Base-by-base conservation (phyloP, 2,329 filamentous ascomycete genomes). In the Aspergillus sergii region DNA sequence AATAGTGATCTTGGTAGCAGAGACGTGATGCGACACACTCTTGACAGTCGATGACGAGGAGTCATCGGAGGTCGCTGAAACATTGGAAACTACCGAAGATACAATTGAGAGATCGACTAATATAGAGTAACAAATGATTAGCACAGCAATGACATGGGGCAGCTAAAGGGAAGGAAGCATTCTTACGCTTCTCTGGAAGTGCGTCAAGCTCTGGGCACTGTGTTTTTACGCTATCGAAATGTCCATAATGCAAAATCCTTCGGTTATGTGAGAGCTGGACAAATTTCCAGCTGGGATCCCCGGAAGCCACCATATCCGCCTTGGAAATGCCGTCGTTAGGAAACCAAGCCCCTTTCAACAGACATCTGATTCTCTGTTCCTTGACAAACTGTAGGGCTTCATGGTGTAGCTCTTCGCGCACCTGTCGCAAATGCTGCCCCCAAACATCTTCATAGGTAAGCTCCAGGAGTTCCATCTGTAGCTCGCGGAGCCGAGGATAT, bases 361-460 rank as follows among this genome's bases (percentile, higher is more conserved):
- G 82, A 74, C 94, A 97, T 59, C 95, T 87, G 65, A 98, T 91
- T 43, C 95, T 89, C 78, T 99, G 95, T 80, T 99, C 95, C 78
- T 97, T 97, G 78, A 98, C 92, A 73, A 99, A 99, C 72, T 97
- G 92, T 59, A 97, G 81, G 12, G 94, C 93, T 78, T 99, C 95
- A 71, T 94, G 89, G 69, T 92, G 91, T 51, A 98, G 84, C 76
- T 96, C 93, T 60, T 97, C 93, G 39, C 93, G 90, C n/a, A 97
- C 92, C 78, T 95, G 92, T 67, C 87, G 87, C 32, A 99, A 84
- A 78, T 98, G 93, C 66, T 91, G 88, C 14, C 94, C 94, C 95
- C 95, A 99, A 56, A 91, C 91, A 75, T 96, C 92, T 76, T 98
- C 94, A 73, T 98, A 98, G 0, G 93, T 92, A 67, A 95, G 83